A percentile compares a stretch with the other conserved stretches of the same genome.
phyloP scores from a whole-genome alignment of 345 rosid genomes.

The Combretum micranthum region DNA sequence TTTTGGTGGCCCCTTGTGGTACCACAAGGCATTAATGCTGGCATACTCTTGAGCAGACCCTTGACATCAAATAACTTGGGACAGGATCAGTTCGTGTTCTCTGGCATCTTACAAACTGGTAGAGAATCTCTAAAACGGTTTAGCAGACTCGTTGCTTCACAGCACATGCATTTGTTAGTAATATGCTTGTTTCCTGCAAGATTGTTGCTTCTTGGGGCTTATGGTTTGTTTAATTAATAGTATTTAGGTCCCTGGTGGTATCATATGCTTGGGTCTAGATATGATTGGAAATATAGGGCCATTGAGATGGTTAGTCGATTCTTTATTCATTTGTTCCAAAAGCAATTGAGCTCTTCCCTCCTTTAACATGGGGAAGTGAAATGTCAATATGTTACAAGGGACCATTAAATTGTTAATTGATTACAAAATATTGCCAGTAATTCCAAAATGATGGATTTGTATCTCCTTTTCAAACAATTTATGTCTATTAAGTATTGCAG shows the following conservation, averaged over 20 bases:
- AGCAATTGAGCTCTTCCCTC: constrained; percentile 1
- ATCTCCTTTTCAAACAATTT: too few relatives aligned
- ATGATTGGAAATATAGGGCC: too few relatives aligned
- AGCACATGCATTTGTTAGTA: constrained; percentile 77
- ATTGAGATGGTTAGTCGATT: constrained; percentile 7
- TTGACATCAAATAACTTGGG: constrained; percentile 17
- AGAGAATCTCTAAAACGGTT: constrained; percentile 60
- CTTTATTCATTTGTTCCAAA: constrained; percentile 37
- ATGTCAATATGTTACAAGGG: too few relatives aligned
- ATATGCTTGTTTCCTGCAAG: constrained; percentile 63
- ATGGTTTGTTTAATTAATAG: constrained; percentile 28
- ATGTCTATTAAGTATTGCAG: too few relatives aligned
- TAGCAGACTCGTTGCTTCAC: constrained; percentile 66
- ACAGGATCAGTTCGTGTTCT: constrained; percentile 39
- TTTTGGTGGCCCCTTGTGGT: constrained; percentile 64
- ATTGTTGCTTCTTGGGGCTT: constrained; percentile 53
- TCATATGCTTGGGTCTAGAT: too few relatives aligned
- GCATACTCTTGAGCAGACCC: constrained; percentile 27
- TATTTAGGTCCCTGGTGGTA: constrained; percentile 7
- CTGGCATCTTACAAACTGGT: constrained; percentile 54
- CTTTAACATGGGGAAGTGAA: neutral
- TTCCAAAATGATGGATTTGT: too few relatives aligned
- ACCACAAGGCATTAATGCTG: constrained; percentile 19
- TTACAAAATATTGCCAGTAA: too few relatives aligned
- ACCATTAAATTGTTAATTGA: too few relatives aligned